Evolutionary conservation across 306 rosid genomes (phyloP).

Genomic region (Coriaria nepalensis): DNA sequence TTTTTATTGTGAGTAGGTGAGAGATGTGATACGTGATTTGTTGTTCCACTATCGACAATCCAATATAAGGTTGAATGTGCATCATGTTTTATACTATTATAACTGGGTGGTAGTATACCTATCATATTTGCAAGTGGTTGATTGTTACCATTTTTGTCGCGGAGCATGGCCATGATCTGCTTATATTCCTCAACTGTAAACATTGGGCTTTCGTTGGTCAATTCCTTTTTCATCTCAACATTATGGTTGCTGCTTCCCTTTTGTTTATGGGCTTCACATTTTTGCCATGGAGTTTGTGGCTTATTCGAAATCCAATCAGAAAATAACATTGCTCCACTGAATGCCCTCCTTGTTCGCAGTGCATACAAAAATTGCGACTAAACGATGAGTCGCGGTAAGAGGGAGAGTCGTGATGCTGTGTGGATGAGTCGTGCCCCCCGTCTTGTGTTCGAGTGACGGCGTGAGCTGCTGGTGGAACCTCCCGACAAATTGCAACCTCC

Average conservation of each 20-base stretch:
- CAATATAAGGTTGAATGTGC: background rate
- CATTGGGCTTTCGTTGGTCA: background rate
- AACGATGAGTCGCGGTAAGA: background rate
- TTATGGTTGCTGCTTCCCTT: background rate
- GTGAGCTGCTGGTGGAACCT: background rate
- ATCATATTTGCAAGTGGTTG: background rate
- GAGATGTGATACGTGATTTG: background rate
- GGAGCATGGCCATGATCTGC: background rate
- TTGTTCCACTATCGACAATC: constrained; percentile 1
- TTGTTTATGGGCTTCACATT: constrained; percentile 4
- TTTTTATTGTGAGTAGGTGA: background rate
- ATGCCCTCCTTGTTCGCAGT: background rate
- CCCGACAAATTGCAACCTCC: background rate
- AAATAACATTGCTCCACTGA: background rate
- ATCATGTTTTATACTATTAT: background rate
- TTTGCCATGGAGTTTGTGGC: constrained; percentile 6
- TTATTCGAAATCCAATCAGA: background rate
- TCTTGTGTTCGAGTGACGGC: too few species aligned
- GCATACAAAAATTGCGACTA: background rate
- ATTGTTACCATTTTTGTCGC: background rate
- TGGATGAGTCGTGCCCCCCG: background rate
- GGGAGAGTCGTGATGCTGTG: background rate
- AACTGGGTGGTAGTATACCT: background rate
- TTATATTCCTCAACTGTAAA: constrained; percentile 1
- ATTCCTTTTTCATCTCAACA: background rate